Conservation (phyloP, 2,329 filamentous ascomycete species). For the Byssochlamys sp. region DNA sequence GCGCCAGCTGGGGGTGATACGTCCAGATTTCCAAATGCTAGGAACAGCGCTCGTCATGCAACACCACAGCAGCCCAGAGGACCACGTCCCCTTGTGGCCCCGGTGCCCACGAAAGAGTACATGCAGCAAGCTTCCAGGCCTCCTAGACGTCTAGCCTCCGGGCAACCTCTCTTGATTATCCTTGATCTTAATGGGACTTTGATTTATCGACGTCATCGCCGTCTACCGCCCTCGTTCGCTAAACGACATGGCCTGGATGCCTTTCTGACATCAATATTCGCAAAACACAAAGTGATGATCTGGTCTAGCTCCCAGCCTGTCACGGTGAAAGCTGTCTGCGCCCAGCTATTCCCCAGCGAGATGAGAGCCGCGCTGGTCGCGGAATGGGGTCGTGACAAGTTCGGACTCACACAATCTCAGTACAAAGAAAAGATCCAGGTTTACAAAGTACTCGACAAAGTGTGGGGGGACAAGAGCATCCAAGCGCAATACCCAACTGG, state of each 20-base stretch:
- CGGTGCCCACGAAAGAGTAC: slow-evolving; percentile 53
- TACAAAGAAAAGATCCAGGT: slow-evolving; percentile 67
- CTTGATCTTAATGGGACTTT: slow-evolving; percentile 92
- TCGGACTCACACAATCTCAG: slow-evolving; percentile 56
- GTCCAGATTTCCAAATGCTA: neutral
- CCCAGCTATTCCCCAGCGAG: slow-evolving; percentile 48
- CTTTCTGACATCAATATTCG: slow-evolving; percentile 67
- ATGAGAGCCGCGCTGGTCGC: slow-evolving; percentile 53
- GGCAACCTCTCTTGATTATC: slow-evolving; percentile 65
- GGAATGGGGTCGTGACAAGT: slow-evolving; percentile 67
- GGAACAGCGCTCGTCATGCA: neutral
- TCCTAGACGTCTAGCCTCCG: slow-evolving; percentile 34
- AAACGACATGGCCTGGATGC: slow-evolving; percentile 56
- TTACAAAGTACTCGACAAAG: slow-evolving; percentile 69
- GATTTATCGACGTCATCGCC: slow-evolving; percentile 56
- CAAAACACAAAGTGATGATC: slow-evolving; percentile 69
- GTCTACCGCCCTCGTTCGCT: slow-evolving; percentile 46
- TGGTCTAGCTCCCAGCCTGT: slow-evolving; percentile 76
- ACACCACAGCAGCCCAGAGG: slow-evolving; percentile 1
- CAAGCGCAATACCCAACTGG: slow-evolving; percentile 33
- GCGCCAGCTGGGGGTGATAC: neutral
- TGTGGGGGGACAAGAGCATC: slow-evolving; percentile 54
- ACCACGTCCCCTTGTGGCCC: slow-evolving; percentile 37
- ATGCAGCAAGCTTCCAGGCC: slow-evolving; percentile 43
- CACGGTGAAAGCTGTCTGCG: slow-evolving; percentile 56